Conservation (phyloP, 1,139 yeast genomes). For the Kodamaea plutei region DNA sequence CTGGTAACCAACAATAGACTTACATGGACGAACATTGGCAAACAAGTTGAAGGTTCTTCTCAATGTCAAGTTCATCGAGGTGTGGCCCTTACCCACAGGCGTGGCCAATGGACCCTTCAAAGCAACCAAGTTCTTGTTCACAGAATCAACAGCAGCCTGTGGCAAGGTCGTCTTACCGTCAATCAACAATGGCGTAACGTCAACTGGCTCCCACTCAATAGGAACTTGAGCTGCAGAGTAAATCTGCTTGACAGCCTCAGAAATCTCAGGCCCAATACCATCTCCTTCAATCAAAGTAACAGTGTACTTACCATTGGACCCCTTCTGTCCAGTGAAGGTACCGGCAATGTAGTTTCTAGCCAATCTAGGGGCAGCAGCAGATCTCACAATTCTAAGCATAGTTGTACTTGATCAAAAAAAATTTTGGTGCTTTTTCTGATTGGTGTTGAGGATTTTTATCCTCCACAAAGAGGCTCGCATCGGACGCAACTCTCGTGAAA, state of each 20-base stretch:
- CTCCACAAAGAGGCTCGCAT: too few relatives aligned
- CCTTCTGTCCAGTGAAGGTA: conserved; percentile 45
- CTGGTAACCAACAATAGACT: conserved; percentile 86
- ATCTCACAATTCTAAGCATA: conserved; percentile 46
- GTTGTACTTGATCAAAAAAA: too few relatives aligned
- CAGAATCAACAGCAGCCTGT: conserved; percentile 84
- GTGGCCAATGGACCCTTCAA: conserved; percentile 98
- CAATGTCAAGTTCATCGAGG: conserved; percentile 92
- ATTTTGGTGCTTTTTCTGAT: conserved; percentile 2
- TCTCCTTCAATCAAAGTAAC: conserved; percentile 98
- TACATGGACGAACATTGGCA: conserved; percentile 97
- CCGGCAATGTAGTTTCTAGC: conserved; percentile 47
- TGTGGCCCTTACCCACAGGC: conserved; percentile 98
- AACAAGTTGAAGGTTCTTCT: conserved; percentile 95
- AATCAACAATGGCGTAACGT: conserved; percentile 87
- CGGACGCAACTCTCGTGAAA: too few relatives aligned
- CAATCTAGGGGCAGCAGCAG: conserved; percentile 35
- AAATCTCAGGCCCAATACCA: conserved; percentile 95
- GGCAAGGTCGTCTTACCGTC: conserved; percentile 96
- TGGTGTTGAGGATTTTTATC: conserved; percentile 1
- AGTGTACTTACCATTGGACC: conserved; percentile 67
- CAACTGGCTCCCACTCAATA: conserved; percentile 95
- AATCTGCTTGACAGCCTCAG: conserved; percentile 87
- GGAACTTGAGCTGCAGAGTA: conserved; percentile 93
- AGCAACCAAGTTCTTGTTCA: conserved; percentile 89